These are phyloP conservation scores for Vachellia pachyceras DNA, from an alignment of 306 rosid genomes.

Conservation along the genomic window DNA sequence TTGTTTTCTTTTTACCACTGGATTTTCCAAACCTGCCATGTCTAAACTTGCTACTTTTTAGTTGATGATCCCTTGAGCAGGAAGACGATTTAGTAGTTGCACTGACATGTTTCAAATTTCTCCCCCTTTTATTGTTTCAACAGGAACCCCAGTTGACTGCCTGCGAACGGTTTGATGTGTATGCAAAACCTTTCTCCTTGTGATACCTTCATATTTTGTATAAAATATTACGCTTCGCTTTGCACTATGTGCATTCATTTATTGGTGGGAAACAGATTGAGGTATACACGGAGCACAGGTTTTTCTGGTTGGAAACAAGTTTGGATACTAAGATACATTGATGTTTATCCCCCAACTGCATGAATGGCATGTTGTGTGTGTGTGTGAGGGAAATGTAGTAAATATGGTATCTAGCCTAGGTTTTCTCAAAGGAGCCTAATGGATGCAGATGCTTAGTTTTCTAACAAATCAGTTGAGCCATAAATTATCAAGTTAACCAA, in stretches of 20 bases:
- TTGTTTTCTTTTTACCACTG: constrained; percentile 11
- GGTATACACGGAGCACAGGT: constrained; percentile 24
- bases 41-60: background rate
- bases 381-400: no score
- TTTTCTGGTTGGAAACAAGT: background rate
- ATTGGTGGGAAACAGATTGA: constrained; percentile 25
- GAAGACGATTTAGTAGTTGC: constrained; percentile 2
- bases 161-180: constrained; percentile 78
- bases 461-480: no score
- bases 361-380: background rate
- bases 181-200: constrained; percentile 72
- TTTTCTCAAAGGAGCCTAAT: no score
- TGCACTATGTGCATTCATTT: constrained; percentile 24
- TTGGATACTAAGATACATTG: background rate
- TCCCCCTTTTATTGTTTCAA: constrained; percentile 37
- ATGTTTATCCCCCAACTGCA: background rate
- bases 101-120: constrained; percentile 36
- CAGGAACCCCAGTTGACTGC: constrained; percentile 97
- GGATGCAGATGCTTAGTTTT: no score
- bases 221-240: constrained; percentile 9
- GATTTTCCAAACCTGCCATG: background rate
- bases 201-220: constrained; percentile 43
- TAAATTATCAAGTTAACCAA: no score
- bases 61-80: background rate
- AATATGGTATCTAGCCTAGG: no score